phyloP scores from a whole-genome alignment of 768 basidiomycete species.

The Glaciozyma antarctica region DNA sequence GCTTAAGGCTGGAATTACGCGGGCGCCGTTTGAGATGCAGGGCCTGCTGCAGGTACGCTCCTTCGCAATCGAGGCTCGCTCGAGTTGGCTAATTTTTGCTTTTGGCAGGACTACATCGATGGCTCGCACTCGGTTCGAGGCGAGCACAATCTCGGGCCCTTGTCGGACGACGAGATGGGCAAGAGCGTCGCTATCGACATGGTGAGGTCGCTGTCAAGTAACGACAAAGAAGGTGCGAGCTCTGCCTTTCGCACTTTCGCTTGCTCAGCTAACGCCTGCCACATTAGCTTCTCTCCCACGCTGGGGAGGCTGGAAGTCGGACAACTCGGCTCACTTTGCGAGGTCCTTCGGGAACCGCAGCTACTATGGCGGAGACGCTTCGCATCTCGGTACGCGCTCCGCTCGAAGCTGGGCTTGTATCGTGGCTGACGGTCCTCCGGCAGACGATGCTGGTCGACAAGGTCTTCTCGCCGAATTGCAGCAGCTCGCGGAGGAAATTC shows the following conservation, averaged over 20 bases:
- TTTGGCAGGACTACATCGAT: slow-evolving; percentile 70
- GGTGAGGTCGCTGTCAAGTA: slow-evolving; percentile 67
- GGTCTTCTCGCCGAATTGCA: slow-evolving; percentile 37
- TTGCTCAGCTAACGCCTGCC: slow-evolving; percentile 44
- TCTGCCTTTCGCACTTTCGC: neutral
- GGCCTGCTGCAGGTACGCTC: slow-evolving; percentile 74
- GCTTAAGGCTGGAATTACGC: slow-evolving; percentile 75
- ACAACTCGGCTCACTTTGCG: slow-evolving; percentile 68
- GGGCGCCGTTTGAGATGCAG: slow-evolving; percentile 85
- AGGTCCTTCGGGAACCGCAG: slow-evolving; percentile 82
- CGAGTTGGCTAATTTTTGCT: too few relatives aligned
- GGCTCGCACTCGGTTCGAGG: slow-evolving; percentile 35
- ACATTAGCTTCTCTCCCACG: slow-evolving; percentile 38
- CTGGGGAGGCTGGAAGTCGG: slow-evolving; percentile 55
- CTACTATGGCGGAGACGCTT: slow-evolving; percentile 49
- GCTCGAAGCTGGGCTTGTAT: neutral
- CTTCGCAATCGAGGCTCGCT: neutral
- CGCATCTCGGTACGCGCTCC: neutral
- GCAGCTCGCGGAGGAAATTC: slow-evolving; percentile 55
- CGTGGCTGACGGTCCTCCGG: neutral
- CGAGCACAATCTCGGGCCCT: slow-evolving; percentile 57
- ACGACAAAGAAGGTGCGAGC: slow-evolving; percentile 61
- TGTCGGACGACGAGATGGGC: slow-evolving; percentile 76
- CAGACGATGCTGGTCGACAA: neutral
- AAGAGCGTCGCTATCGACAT: slow-evolving; percentile 80